Evolutionary conservation across 768 basidiomycete genomes (phyloP).

Genomic region (Termitomyces sp.): DNA sequence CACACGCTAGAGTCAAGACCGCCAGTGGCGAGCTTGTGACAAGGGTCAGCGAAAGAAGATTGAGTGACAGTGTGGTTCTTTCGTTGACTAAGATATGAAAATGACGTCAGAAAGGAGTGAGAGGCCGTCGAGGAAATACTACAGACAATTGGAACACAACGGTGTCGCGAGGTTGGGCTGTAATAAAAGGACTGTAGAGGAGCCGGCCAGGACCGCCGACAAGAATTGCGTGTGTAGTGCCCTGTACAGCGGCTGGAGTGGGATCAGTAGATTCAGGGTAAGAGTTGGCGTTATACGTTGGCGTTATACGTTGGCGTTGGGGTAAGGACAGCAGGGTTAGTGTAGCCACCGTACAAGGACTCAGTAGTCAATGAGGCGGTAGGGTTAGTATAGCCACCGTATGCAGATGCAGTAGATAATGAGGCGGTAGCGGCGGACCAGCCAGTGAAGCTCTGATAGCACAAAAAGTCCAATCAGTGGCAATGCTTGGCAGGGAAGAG

Average conservation of each 20-base stretch:
- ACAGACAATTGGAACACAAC: conserved; percentile 58
- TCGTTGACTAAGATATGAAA: conserved; percentile 34
- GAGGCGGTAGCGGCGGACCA: conserved; percentile 34
- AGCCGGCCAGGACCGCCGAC: conserved; percentile 48
- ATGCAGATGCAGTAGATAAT: conserved; percentile 19
- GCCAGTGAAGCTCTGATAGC: no score
- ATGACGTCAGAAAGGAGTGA: not conserved
- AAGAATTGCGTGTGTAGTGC: conserved; percentile 43
- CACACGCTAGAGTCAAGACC: conserved; percentile 59
- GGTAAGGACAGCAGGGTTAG: conserved; percentile 45
- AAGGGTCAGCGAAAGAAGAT: conserved; percentile 56
- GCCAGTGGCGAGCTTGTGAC: conserved; percentile 34
- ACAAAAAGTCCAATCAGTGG: no score
- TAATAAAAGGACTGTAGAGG: conserved; percentile 42
- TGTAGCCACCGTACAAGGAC: conserved; percentile 28
- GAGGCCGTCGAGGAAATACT: not conserved
- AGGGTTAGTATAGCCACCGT: conserved; percentile 41
- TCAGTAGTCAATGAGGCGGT: conserved; percentile 31
- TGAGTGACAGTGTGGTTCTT: conserved; percentile 70
- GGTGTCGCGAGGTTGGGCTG: conserved; percentile 46
- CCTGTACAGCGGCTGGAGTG: conserved; percentile 42
- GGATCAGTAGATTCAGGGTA: conserved; percentile 49
- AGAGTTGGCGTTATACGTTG: conserved; percentile 48
- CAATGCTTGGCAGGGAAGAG: no score
- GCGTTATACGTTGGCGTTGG: conserved; percentile 37